Percentiles rank a stretch among this genome's conserved stretches.
phyloP scores from a whole-genome alignment of 2,329 filamentous ascomycete species.

The Aspergillus fischeri region DNA sequence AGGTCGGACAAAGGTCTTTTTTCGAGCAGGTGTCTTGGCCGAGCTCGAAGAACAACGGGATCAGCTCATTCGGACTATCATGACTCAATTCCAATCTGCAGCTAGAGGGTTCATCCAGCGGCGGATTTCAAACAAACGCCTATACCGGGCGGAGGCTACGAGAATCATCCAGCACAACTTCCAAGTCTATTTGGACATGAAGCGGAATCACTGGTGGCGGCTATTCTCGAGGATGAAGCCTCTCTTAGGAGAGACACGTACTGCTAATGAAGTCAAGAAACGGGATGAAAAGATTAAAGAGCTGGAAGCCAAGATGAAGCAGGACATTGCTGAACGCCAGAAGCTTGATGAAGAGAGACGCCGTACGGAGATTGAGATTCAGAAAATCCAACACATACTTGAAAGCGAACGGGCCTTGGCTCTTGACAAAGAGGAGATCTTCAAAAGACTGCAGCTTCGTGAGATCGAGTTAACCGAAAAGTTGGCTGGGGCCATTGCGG shows the following conservation, averaged over 20 bases:
- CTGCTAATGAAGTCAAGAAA: constrained; percentile 89
- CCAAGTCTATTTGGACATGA: constrained; percentile 82
- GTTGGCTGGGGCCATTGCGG: constrained; percentile 82
- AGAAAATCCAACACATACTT: constrained; percentile 85
- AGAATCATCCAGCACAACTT: constrained; percentile 94
- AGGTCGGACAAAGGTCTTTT: constrained; percentile 95
- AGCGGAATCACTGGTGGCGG: constrained; percentile 95
- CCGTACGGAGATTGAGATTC: constrained; percentile 79
- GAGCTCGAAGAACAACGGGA: constrained; percentile 96
- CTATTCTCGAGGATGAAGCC: constrained; percentile 94
- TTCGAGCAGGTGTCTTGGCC: constrained; percentile 89
- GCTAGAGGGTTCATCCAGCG: constrained; percentile 86
- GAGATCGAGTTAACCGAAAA: constrained; percentile 92
- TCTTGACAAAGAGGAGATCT: constrained; percentile 97
- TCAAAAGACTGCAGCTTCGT: constrained; percentile 88
- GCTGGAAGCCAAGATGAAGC: constrained; percentile 76
- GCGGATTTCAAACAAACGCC: constrained; percentile 81
- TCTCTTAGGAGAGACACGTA: constrained; percentile 83
- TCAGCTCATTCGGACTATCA: constrained; percentile 86
- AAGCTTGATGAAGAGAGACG: constrained; percentile 87
- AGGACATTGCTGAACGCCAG: constrained; percentile 69
- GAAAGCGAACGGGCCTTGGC: constrained; percentile 95
- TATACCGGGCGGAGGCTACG: constrained; percentile 92
- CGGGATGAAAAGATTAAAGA: constrained; percentile 89
- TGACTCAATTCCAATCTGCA: constrained; percentile 87